These are phyloP conservation scores for Wallacemonas sp. DNA, from an alignment of 208 protist genomes.

Conservation along the genomic window DNA sequence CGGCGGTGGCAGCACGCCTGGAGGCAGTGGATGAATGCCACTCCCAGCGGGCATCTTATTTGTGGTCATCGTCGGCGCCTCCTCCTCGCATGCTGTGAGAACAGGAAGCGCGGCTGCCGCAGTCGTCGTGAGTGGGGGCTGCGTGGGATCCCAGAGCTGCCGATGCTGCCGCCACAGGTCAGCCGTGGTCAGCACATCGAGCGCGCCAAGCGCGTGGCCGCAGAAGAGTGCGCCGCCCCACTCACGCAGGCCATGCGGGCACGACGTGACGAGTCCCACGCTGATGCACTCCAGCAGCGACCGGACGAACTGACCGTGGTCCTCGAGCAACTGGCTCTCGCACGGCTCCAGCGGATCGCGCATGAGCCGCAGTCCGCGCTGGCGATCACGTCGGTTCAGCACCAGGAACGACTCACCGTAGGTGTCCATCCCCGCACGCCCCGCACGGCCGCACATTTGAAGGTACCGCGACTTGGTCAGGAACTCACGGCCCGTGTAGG, in stretches of 20 bases:
- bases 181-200: constrained; percentile 31
- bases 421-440: constrained; percentile 72
- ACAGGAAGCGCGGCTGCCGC: not conserved
- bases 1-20: not conserved
- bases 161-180: not conserved
- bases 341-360: constrained; percentile 42
- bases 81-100: not conserved
- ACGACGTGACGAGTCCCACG: constrained; percentile 56
- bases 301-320: constrained; percentile 38
- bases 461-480: constrained; percentile 74
- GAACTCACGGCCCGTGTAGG: constrained; percentile 70
- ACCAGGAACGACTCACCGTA: constrained; percentile 89
- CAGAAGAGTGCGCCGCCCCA: constrained; percentile 61
- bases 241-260: constrained; percentile 23
- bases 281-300: constrained; percentile 84
- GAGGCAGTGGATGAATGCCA: not conserved
- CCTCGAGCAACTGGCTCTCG: constrained; percentile 51
- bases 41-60: too few relatives aligned
- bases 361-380: constrained; percentile 51
- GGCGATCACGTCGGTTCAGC: constrained; percentile 41
- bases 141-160: not conserved
- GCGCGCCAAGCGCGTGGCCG: constrained; percentile 41
- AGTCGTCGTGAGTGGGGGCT: not conserved
- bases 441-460: constrained; percentile 87
- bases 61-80: too few relatives aligned